Evolutionary conservation across 148 eudicot genomes (phyloP).

Genomic region (Spergularia marina): DNA sequence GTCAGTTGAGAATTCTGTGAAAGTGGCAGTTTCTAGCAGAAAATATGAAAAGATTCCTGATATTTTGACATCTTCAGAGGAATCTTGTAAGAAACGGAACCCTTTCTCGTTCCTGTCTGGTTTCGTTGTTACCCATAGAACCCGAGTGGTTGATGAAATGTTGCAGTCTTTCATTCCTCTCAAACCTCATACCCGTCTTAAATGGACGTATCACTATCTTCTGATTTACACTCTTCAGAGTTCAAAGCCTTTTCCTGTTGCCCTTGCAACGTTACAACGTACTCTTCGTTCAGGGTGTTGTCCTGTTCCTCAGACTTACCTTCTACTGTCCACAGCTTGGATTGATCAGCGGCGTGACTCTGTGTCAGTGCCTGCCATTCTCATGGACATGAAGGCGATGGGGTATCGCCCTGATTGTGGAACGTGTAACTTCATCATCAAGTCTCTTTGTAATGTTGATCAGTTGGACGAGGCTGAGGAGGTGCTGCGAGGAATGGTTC

Average conservation of each 20-base stretch:
- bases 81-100: conserved; percentile 36
- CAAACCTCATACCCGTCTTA: conserved; percentile 54
- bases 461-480: conserved; percentile 57
- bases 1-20: conserved; percentile 46
- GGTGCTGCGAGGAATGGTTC: conserved; percentile 58
- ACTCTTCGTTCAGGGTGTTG: conserved; percentile 69
- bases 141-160: conserved; percentile 57
- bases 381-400: conserved; percentile 56
- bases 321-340: conserved; percentile 69
- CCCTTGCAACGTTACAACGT: conserved; percentile 65
- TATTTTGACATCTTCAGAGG: conserved; percentile 38
- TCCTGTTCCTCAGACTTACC: conserved; percentile 66
- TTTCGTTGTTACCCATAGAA: conserved; percentile 31
- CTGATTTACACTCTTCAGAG: conserved; percentile 56
- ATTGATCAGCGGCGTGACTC: conserved; percentile 33
- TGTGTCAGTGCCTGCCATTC: conserved; percentile 40
- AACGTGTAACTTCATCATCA: conserved; percentile 70
- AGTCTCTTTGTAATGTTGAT: conserved; percentile 74
- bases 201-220: conserved; percentile 56
- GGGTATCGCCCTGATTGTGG: conserved; percentile 76
- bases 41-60: conserved; percentile 55
- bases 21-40: conserved; percentile 47
- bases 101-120: conserved; percentile 70
- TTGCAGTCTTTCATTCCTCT: conserved; percentile 54
- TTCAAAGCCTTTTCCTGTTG: conserved; percentile 57